These are phyloP conservation scores for Holtermanniella nyarrowii DNA, from an alignment of 768 basidiomycete species.

Conservation along the genomic window DNA sequence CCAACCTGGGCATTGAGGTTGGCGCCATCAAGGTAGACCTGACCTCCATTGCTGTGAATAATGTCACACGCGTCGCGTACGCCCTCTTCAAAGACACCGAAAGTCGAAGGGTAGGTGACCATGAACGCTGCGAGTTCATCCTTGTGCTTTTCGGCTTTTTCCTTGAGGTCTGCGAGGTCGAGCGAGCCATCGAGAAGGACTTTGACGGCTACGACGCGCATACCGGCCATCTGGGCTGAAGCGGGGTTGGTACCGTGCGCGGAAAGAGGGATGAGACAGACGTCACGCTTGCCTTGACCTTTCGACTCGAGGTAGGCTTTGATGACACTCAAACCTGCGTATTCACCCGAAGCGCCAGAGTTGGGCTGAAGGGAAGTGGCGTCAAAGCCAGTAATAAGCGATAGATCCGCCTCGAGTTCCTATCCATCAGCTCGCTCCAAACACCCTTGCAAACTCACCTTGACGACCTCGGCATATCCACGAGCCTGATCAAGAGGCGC, in stretches of 20 bases:
- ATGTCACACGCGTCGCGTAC: conserved; percentile 78
- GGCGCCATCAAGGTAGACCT: conserved; percentile 95
- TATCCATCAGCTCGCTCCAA: conserved; percentile 72
- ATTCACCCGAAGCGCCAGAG: conserved; percentile 96
- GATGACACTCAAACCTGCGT: conserved; percentile 88
- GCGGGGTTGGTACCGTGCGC: conserved; percentile 99
- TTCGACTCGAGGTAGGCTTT: conserved; percentile 86
- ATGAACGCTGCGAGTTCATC: conserved; percentile 91
- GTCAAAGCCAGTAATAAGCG: conserved; percentile 92
- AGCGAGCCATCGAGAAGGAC: conserved; percentile 75
- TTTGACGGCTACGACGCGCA: conserved; percentile 95
- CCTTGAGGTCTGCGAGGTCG: conserved; percentile 71
- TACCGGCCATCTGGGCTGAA: conserved; percentile 90
- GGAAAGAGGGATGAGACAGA: conserved; percentile 87
- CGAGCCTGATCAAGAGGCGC: conserved; percentile 77
- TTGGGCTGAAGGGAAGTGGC: conserved; percentile 96
- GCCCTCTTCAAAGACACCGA: conserved; percentile 92
- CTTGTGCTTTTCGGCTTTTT: conserved; percentile 82
- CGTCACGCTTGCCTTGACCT: conserved; percentile 71
- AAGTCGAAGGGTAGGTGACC: conserved; percentile 97
- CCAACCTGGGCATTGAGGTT: conserved; percentile 93
- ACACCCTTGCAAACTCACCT: conserved; percentile 62
- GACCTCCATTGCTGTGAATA: conserved; percentile 88
- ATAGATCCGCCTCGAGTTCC: conserved; percentile 83
- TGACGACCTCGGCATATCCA: conserved; percentile 74